Conservation (phyloP, 345 rosid genomes). For the Brassica napus region Da-Ae NC_063442.1:41033001-41033500, state of each 20-base stretch:
- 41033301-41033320: slow-evolving; percentile 40
- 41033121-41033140: slow-evolving; percentile 56
- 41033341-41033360: slow-evolving; percentile 47
- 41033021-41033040: background rate
- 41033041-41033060: background rate
- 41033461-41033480: too few species aligned
- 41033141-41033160: slow-evolving; percentile 47
- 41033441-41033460: background rate
- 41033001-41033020: slow-evolving; percentile 38
- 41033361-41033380: slow-evolving; percentile 42
- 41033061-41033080: background rate
- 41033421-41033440: background rate
- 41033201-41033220: slow-evolving; percentile 51
- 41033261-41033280: slow-evolving; percentile 63
- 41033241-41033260: slow-evolving; percentile 66
- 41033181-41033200: slow-evolving; percentile 56
- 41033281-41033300: slow-evolving; percentile 32
- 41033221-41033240: slow-evolving; percentile 47
- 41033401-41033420: slow-evolving; percentile 52
- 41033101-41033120: slow-evolving; percentile 57
- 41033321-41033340: slow-evolving; percentile 53
- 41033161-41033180: slow-evolving; percentile 57
- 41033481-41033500: too few species aligned
- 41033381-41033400: slow-evolving; percentile 42
- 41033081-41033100: slow-evolving; percentile 57